Evolutionary conservation across 495 filamentous ascomycete genomes (phyloP), one percentile per base, ranked within the genome.

Genomic region (Penicillium cinerascens): DNA sequence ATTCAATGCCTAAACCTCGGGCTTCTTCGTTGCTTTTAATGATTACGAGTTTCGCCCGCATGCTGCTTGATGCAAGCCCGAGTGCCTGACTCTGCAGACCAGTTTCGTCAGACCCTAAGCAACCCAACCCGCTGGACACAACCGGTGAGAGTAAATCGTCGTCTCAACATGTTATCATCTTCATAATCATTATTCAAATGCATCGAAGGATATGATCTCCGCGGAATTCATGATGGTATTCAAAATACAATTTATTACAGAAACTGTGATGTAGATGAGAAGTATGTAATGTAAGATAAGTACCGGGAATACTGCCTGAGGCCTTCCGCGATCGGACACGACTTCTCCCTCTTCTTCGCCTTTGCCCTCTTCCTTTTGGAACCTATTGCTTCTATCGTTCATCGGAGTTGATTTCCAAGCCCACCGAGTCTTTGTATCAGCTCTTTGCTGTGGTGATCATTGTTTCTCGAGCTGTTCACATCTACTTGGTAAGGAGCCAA

Each of bases 401-500:
- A 49, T 37, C 44, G 18, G 16, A 9, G 20, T 25, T 16, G 18
- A 21, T 39, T 25, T 26, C n/a, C 4, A 33, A 37, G 4, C 15
- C 13, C 9, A 47, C 15, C 27, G 38, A 49, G 13, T 15, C 16
- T 18, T 17, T 29, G 22, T 35, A 6, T 8, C 36, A 4, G 4
- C 3, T 2, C 17, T 40, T 54, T 40, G 46, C 29, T 47, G 49
- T 50, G 44, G 52, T 50, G 56, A 45, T 45, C 44, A 38, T 26
- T 42, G 25, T 26, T 33, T 37, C 29, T 23, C 29, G 16, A 23
- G 25, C 45, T 36, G 22, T 25, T 49, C 23, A 51, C 41, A 52
- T 58, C 43, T 52, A 57, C 51, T 47, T 62, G 48, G 54, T 60
- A 52, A 57, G 51, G 51, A 52, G 50, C 56, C 56, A 60, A 63